These are phyloP conservation scores for Trichosporon faecale DNA, from an alignment of 1,284 basidiomycete genomes.

Conservation along the genomic window DNA sequence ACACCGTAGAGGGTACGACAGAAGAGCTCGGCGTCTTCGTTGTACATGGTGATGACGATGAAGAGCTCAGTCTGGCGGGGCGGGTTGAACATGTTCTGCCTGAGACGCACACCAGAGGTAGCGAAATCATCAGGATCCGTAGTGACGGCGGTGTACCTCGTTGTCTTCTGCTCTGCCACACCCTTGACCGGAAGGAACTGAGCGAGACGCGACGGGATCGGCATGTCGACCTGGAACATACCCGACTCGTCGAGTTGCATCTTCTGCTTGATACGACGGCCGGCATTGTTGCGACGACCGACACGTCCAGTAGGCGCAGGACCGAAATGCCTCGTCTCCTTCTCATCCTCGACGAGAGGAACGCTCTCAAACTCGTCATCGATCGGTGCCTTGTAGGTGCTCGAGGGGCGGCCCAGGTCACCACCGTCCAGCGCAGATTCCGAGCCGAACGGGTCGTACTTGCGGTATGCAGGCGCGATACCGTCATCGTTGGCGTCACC, in stretches of 20 bases:
- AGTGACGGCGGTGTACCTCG: conserved; percentile 79
- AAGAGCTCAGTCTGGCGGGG: conserved; percentile 82
- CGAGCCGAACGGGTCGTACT: conserved; percentile 12
- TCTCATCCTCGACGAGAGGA: conserved; percentile 18
- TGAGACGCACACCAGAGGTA: conserved; percentile 72
- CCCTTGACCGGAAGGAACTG: conserved; percentile 71
- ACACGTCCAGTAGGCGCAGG: conserved; percentile 77
- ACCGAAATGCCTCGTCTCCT: conserved; percentile 72
- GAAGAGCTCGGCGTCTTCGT: conserved; percentile 91
- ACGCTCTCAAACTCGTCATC: conserved; percentile 24
- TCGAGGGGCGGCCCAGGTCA: conserved; percentile 22
- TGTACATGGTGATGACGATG: conserved; percentile 95
- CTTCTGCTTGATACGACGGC: conserved; percentile 51
- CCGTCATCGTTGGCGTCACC: conserved; percentile 15
- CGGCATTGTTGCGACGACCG: conserved; percentile 57
- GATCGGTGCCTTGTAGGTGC: conserved; percentile 20
- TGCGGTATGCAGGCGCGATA: conserved; percentile 9
- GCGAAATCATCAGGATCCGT: conserved; percentile 93
- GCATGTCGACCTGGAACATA: conserved; percentile 78
- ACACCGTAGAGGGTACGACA: conserved; percentile 93
- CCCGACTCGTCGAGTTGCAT: conserved; percentile 61
- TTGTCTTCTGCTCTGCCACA: conserved; percentile 77
- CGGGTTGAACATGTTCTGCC: conserved; percentile 71
- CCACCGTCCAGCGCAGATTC: neutral
- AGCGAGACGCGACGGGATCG: conserved; percentile 74